phyloP scores from a whole-genome alignment of 1,284 basidiomycete genomes.

The Vanrija pseudolonga region DNA sequence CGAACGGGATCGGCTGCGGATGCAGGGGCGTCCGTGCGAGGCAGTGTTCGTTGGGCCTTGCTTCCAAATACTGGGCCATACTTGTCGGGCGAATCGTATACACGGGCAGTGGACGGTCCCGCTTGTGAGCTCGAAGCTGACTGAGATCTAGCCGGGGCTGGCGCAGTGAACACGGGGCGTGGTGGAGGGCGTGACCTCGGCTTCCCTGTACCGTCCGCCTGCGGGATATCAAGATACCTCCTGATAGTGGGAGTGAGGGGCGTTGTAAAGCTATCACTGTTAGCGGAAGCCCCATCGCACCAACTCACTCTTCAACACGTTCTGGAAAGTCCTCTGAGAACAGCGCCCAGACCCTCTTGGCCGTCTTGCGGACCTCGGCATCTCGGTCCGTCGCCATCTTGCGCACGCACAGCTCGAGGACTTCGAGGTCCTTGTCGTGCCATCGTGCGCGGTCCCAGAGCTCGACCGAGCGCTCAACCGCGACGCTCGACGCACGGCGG shows the following conservation, averaged over 20 bases:
- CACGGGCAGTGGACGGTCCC: background rate
- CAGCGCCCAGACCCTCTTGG: conserved; percentile 48
- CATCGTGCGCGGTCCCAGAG: conserved; percentile 40
- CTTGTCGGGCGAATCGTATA: background rate
- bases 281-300: background rate
- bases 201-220: conserved; percentile 18
- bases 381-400: conserved; percentile 51
- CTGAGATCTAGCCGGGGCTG: background rate
- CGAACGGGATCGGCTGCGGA: background rate
- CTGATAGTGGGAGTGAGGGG: conserved; percentile 52
- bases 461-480: conserved; percentile 27
- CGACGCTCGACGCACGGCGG: conserved; percentile 34
- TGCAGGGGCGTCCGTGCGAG: background rate
- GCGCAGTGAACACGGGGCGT: conserved; percentile 10
- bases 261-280: conserved; percentile 44
- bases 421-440: conserved; percentile 31
- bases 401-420: conserved; percentile 49
- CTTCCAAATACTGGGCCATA: background rate
- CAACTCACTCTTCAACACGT: conserved; percentile 48
- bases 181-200: conserved; percentile 4
- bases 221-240: conserved; percentile 47
- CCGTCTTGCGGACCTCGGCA: conserved; percentile 50
- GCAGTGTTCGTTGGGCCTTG: background rate
- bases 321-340: conserved; percentile 51
- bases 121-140: background rate